phyloP scores from a whole-genome alignment of 495 filamentous ascomycete genomes.

The Aspergillus ostianus region DNA sequence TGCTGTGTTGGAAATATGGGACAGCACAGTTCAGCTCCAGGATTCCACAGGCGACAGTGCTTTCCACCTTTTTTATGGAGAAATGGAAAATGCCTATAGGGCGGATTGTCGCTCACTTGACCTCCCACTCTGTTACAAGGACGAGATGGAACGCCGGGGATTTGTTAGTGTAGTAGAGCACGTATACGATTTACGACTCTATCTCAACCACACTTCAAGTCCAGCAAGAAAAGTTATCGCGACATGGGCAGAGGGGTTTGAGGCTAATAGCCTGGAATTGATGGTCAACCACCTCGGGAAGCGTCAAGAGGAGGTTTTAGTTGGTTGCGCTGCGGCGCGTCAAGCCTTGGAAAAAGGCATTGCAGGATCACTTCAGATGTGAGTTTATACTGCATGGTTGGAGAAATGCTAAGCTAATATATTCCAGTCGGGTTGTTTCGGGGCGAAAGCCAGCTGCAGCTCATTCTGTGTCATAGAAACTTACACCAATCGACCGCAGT shows the following conservation, averaged over 20 bases:
- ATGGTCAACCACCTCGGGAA: too few relatives aligned
- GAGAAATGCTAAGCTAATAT: not conserved
- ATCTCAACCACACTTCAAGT: not conserved
- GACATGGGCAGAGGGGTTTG: not conserved
- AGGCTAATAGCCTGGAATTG: too few relatives aligned
- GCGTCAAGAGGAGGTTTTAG: not conserved
- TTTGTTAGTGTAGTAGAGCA: not conserved
- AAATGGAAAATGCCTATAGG: not conserved
- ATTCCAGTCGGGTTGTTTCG: not conserved
- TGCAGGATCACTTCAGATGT: not conserved
- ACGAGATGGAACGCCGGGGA: not conserved
- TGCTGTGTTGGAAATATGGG: not conserved
- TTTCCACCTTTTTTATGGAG: not conserved
- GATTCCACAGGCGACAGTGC: not conserved
- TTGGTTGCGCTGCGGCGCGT: not conserved
- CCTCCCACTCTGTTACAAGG: not conserved
- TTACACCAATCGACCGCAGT: too few relatives aligned
- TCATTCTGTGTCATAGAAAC: too few relatives aligned
- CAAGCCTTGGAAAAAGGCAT: not conserved
- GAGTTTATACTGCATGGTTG: not conserved
- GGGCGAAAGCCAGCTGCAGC: not conserved
- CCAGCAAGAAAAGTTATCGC: not conserved
- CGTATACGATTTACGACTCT: not conserved
- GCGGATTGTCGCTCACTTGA: not conserved
- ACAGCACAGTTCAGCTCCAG: not conserved